These are phyloP conservation scores for Oxytropis ochrocephala DNA, from an alignment of 306 rosid genomes.

Conservation along the genomic window DNA sequence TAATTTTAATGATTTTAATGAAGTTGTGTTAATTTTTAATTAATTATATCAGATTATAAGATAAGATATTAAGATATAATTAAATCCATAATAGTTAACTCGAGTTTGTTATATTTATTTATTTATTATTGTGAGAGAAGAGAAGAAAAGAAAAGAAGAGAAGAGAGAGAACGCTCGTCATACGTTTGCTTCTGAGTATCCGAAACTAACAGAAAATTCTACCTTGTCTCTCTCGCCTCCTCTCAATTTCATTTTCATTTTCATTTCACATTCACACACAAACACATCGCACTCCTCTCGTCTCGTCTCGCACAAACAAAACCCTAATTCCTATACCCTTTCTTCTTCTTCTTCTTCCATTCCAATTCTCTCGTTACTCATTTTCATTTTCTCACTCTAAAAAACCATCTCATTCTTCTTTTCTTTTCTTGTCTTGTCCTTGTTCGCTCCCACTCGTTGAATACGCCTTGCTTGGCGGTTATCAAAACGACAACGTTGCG, in stretches of 20 bases:
- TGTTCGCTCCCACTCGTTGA: not conserved
- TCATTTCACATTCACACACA: conserved; percentile 9
- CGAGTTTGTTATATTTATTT: not conserved
- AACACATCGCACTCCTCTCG: conserved; percentile 30
- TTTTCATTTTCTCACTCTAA: not conserved
- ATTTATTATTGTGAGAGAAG: not conserved
- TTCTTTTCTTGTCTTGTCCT: not conserved
- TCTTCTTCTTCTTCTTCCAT: not conserved
- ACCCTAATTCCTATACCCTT: conserved; percentile 34
- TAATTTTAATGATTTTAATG: too few relatives aligned
- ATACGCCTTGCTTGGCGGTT: conserved; percentile 34
- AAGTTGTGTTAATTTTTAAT: too few relatives aligned
- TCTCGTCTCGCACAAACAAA: conserved; percentile 23
- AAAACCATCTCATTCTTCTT: not conserved
- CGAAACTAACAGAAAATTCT: conserved; percentile 45
- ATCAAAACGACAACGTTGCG: conserved; percentile 48
- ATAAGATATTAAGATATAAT: too few relatives aligned
- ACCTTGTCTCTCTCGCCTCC: conserved; percentile 33
- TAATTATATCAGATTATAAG: too few relatives aligned
- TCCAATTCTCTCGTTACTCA: not conserved
- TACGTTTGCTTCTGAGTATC: conserved; percentile 58
- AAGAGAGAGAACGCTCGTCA: conserved; percentile 32
- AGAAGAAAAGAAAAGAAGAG: not conserved
- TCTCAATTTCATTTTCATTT: conserved; percentile 23
- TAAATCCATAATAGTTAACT: not conserved